These are phyloP conservation scores for Ascoidea rubescens DNA, from an alignment of 805 yeast genomes.

Conservation along the genomic window DNA sequence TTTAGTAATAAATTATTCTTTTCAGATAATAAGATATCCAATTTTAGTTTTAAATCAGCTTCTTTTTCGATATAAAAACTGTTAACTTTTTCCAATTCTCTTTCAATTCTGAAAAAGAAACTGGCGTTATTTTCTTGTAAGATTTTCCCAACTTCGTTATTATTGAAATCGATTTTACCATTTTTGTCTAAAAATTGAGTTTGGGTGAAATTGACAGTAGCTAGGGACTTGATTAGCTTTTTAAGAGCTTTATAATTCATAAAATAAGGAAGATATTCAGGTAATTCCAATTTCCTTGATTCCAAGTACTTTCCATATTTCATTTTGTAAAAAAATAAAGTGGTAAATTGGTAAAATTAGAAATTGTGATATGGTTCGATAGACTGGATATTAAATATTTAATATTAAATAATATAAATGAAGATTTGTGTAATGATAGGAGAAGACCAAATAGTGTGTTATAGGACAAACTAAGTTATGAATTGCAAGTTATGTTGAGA, in stretches of 20 bases:
- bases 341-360: too few relatives aligned
- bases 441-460: too few relatives aligned
- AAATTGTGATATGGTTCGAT: too few relatives aligned
- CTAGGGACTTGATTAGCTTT: conserved; percentile 77
- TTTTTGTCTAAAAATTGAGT: conserved; percentile 15
- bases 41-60: conserved; percentile 65
- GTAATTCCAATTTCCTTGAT: conserved; percentile 84
- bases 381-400: too few relatives aligned
- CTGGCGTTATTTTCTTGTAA: conserved; percentile 86
- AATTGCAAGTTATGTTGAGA: too few relatives aligned
- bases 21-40: conserved; percentile 65
- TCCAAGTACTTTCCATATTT: conserved; percentile 95
- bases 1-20: conserved; percentile 33
- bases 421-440: too few relatives aligned
- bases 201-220: conserved; percentile 21
- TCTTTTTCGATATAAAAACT: conserved; percentile 86
- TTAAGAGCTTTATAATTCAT: conserved; percentile 90
- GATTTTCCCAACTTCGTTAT: conserved; percentile 28
- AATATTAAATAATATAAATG: too few relatives aligned
- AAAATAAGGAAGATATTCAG: conserved; percentile 88
- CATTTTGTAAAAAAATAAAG: conserved; percentile 21
- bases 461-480: too few relatives aligned
- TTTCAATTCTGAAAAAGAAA: conserved; percentile 74
- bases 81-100: conserved; percentile 93
- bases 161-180: conserved; percentile 23